These are phyloP conservation scores for Aspergillaceae sp. DNA, from an alignment of 2,329 filamentous ascomycete species.

Conservation along the genomic window DNA sequence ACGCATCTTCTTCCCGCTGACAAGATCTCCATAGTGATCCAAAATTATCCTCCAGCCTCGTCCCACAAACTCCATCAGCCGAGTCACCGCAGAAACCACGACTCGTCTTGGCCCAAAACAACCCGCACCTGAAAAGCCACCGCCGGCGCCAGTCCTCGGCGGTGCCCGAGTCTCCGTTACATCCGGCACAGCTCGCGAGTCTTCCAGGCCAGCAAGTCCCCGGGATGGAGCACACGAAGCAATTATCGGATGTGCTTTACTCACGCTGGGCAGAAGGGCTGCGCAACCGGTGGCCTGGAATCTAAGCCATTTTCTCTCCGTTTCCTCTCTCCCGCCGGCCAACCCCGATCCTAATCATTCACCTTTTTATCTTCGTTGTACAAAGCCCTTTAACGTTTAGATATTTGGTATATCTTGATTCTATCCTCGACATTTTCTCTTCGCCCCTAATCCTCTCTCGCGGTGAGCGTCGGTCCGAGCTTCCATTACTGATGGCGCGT, in stretches of 20 bases:
- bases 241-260: conserved; percentile 85
- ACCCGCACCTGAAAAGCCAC: conserved; percentile 76
- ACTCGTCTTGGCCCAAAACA: conserved; percentile 68
- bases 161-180: conserved; percentile 26
- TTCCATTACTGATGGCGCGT: not conserved
- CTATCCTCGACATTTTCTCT: not conserved
- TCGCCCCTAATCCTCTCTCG: conserved; percentile 1
- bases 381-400: conserved; percentile 19
- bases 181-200: conserved; percentile 31
- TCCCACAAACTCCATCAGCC: conserved; percentile 29
- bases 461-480: conserved; percentile 1
- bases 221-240: conserved; percentile 87
- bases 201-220: conserved; percentile 52
- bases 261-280: conserved; percentile 81
- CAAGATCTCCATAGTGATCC: conserved; percentile 21
- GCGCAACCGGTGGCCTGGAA: conserved; percentile 55
- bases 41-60: conserved; percentile 28
- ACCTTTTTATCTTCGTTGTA: conserved; percentile 18
- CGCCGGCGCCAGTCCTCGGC: conserved; percentile 52
- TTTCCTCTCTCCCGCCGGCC: not conserved
- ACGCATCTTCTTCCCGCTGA: conserved; percentile 1
- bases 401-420: conserved; percentile 11
- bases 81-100: conserved; percentile 49
- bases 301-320: conserved; percentile 7
- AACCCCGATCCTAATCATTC: too few relatives aligned